Evolutionary conservation across 2,329 filamentous ascomycete species (phyloP).

Genomic region (Fusarium multiceps): DNA sequence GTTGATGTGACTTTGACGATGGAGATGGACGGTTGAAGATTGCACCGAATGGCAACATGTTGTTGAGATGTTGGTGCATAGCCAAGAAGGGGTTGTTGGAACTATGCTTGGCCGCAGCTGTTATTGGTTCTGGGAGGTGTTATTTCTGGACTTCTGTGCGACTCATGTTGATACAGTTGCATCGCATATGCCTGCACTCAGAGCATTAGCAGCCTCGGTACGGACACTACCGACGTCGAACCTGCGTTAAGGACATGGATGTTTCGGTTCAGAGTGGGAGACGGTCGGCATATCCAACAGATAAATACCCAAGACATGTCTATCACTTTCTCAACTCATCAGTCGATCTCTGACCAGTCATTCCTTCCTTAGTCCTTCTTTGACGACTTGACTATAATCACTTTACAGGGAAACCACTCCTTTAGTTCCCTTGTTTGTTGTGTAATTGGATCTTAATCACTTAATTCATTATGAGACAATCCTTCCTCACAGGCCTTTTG

Average conservation of each 20-base stretch:
- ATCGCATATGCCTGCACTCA: neutral
- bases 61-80: neutral
- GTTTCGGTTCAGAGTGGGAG: neutral
- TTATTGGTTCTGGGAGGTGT: conserved; percentile 6
- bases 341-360: conserved; percentile 9
- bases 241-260: neutral
- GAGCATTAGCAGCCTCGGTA: neutral
- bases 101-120: neutral
- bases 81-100: neutral
- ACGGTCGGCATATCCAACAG: neutral
- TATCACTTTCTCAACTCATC: neutral
- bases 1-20: neutral
- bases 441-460: neutral
- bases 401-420: conserved; percentile 9
- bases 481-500: conserved; percentile 23
- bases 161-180: neutral
- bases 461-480: conserved; percentile 30
- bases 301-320: conserved; percentile 7
- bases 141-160: neutral
- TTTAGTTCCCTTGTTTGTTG: conserved; percentile 2
- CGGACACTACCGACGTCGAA: conserved; percentile 1
- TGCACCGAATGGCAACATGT: conserved; percentile 2
- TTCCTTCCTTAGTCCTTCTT: conserved; percentile 12
- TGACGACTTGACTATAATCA: conserved; percentile 1
- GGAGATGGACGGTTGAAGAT: conserved; percentile 1